Conservation (phyloP, 306 rosid genomes). For the Albizia julibrissin region DNA sequence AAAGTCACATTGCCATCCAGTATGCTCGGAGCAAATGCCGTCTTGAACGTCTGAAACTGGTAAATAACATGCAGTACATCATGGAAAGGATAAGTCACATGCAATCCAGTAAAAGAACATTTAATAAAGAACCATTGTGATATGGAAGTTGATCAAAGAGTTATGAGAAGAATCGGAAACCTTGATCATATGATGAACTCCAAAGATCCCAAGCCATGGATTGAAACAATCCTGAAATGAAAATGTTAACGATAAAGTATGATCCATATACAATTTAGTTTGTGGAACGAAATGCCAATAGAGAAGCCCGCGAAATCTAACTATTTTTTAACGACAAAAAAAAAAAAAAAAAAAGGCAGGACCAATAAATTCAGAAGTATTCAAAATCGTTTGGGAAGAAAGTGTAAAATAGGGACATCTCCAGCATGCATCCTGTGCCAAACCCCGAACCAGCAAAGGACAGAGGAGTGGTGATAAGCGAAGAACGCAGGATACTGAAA, state of each 20-base stretch:
- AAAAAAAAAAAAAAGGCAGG: not conserved
- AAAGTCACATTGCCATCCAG: constrained; percentile 56
- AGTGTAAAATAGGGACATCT: not conserved
- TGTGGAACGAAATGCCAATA: not conserved
- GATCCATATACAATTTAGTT: not conserved
- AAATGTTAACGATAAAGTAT: not conserved
- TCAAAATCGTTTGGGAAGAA: not conserved
- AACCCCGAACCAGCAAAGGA: not conserved
- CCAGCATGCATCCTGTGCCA: not conserved
- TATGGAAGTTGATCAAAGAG: constrained; percentile 20
- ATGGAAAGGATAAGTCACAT: constrained; percentile 1
- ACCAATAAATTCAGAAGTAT: not conserved
- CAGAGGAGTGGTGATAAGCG: not conserved
- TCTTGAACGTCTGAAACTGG: constrained; percentile 44
- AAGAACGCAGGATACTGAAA: not conserved
- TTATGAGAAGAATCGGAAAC: constrained; percentile 34
- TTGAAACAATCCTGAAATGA: constrained; percentile 47
- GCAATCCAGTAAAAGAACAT: not conserved
- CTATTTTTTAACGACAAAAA: not conserved
- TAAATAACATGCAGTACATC: constrained; percentile 27
- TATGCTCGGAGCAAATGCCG: constrained; percentile 26
- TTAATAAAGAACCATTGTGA: constrained; percentile 10
- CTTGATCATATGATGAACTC: constrained; percentile 57
- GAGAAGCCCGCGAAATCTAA: not conserved
- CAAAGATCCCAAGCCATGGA: constrained; percentile 77